A percentile compares a stretch with the other conserved stretches of the same genome.
Conservation (phyloP, 2,329 filamentous ascomycete genomes). For the Emergomyces africanus region DNA sequence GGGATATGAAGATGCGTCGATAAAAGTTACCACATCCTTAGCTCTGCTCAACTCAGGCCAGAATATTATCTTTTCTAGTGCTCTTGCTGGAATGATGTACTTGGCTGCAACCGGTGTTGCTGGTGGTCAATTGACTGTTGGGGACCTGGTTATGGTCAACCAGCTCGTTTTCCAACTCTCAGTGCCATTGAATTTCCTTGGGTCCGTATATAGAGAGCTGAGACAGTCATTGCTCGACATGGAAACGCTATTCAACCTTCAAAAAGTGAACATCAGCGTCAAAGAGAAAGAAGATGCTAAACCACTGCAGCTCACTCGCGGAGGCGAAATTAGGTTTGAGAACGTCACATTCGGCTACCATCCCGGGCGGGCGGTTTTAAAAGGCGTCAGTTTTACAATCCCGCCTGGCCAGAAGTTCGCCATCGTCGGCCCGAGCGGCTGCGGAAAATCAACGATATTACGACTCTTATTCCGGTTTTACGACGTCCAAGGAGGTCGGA, state of each 20-base stretch:
- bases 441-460: slow-evolving; percentile 89
- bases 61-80: slow-evolving; percentile 92
- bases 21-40: slow-evolving; percentile 91
- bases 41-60: slow-evolving; percentile 90
- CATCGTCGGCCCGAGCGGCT: slow-evolving; percentile 87
- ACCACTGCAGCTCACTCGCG: slow-evolving; percentile 56
- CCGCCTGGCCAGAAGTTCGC: slow-evolving; percentile 94
- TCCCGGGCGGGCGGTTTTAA: slow-evolving; percentile 72
- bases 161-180: slow-evolving; percentile 97
- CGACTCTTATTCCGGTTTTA: slow-evolving; percentile 90
- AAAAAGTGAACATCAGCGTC: slow-evolving; percentile 88
- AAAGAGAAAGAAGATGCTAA: slow-evolving; percentile 64
- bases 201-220: slow-evolving; percentile 93
- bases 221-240: slow-evolving; percentile 92
- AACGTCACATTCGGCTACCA: slow-evolving; percentile 93
- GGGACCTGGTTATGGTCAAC: slow-evolving; percentile 97
- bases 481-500: slow-evolving; percentile 71
- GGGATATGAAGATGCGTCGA: slow-evolving; percentile 83
- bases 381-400: slow-evolving; percentile 73
- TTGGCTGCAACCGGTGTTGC: slow-evolving; percentile 84
- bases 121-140: slow-evolving; percentile 68
- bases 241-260: slow-evolving; percentile 95
- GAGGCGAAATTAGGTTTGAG: slow-evolving; percentile 86
- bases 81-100: slow-evolving; percentile 96
- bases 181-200: slow-evolving; percentile 91